Percentiles rank a stretch among this genome's conserved stretches.
These are phyloP conservation scores for Mucor irregularis DNA, from an alignment of 371 early-diverging fungal genomes.

Conservation along the genomic window DNA sequence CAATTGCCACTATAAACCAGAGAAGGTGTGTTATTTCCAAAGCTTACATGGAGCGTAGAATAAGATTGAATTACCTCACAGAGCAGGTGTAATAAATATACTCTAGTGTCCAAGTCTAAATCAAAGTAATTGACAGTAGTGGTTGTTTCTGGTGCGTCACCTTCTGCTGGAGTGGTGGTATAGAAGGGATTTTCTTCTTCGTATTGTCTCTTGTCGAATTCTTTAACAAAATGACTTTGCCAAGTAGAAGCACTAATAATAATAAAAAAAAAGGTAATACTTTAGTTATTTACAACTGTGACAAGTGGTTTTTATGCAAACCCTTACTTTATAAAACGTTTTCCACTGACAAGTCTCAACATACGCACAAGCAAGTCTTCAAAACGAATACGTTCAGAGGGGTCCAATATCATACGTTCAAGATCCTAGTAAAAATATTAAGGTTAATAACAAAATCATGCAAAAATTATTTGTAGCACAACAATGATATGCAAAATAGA, in stretches of 20 bases:
- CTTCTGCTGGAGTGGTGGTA: not conserved
- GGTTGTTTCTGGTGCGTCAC: not conserved
- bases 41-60: not conserved
- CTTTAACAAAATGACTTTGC: conserved; percentile 55
- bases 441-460: conserved; percentile 11
- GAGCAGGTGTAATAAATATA: conserved; percentile 45
- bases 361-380: conserved; percentile 45
- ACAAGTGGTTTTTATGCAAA: no score
- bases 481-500: not conserved
- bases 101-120: conserved; percentile 44
- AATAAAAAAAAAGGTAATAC: not conserved
- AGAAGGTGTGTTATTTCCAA: not conserved
- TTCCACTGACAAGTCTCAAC: conserved; percentile 38
- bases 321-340: conserved; percentile 45
- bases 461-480: conserved; percentile 13
- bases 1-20: conserved; percentile 60
- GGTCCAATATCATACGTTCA: conserved; percentile 43
- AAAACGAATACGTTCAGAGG: conserved; percentile 28
- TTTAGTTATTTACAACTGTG: no score
- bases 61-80: conserved; percentile 46
- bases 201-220: conserved; percentile 49
- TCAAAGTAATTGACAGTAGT: conserved; percentile 32
- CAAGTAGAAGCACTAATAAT: conserved; percentile 56
- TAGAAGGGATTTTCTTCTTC: conserved; percentile 35
- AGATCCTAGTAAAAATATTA: conserved; percentile 32